Percentiles rank a stretch among this genome's conserved stretches.
phyloP scores from a whole-genome alignment of 2,329 filamentous ascomycete species.

The Scopulariopsis brevicaulis region DNA sequence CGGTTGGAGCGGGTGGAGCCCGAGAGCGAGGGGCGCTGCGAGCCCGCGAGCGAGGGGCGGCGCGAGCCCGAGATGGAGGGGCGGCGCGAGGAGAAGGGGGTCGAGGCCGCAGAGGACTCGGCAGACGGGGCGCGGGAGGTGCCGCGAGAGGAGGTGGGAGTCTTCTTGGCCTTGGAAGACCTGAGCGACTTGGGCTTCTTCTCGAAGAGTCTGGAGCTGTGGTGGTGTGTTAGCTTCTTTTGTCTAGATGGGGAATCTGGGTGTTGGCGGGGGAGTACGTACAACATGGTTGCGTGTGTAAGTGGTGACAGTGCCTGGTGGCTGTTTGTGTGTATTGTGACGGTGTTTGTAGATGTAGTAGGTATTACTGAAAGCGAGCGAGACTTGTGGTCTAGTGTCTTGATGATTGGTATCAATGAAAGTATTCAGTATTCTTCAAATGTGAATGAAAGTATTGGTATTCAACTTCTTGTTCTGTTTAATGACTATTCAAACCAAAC shows the following conservation, averaged over 20 bases:
- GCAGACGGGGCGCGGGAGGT: neutral
- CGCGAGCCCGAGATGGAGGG: neutral
- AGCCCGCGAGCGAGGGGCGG: neutral
- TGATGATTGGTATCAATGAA: neutral
- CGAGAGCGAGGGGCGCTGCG: neutral
- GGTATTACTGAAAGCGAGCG: too few species aligned
- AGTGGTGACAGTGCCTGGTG: too few species aligned
- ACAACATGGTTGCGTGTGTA: too few species aligned
- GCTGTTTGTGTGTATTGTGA: too few species aligned
- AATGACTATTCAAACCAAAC: neutral
- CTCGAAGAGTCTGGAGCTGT: neutral
- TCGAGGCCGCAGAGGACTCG: neutral
- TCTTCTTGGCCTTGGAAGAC: neutral
- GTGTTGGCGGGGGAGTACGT: too few species aligned
- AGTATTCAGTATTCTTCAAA: neutral
- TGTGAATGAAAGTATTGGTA: neutral
- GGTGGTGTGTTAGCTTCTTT: too few species aligned
- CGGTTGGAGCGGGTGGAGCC: neutral
- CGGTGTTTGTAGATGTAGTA: too few species aligned
- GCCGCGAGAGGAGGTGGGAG: neutral
- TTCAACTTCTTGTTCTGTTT: neutral
- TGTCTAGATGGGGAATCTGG: too few species aligned
- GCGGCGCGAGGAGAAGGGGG: neutral
- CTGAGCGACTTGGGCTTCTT: neutral
- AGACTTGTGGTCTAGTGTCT: too few species aligned